phyloP scores from a whole-genome alignment of 257 asterid species.

The Paulownia fortunei region DNA sequence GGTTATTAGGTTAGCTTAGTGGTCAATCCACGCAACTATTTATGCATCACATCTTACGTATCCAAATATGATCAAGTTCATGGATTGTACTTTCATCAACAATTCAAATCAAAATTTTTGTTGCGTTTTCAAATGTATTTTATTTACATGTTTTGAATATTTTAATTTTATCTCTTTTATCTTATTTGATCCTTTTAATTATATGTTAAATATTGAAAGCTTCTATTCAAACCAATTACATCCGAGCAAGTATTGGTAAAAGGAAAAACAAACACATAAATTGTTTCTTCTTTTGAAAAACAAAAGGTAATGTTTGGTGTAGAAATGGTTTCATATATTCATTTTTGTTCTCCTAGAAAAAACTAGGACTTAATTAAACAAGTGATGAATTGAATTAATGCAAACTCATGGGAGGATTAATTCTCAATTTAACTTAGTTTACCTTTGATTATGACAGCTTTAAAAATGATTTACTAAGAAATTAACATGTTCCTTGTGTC shows the following conservation, averaged over 20 bases:
- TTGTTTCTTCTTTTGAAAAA: too few species aligned
- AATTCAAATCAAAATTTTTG: not conserved
- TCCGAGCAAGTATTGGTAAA: too few species aligned
- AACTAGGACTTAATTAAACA: not conserved
- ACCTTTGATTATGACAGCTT: conserved; percentile 6
- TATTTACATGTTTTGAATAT: not conserved
- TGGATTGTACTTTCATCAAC: not conserved
- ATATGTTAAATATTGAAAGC: too few species aligned
- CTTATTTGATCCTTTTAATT: too few species aligned
- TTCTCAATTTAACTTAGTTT: not conserved
- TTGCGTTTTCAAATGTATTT: not conserved
- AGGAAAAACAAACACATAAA: too few species aligned
- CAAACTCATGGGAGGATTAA: not conserved
- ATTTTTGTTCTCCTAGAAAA: too few species aligned
- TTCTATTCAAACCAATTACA: too few species aligned
- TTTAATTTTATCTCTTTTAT: too few species aligned
- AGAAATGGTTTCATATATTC: too few species aligned
- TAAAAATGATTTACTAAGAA: not conserved
- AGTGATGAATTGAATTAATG: not conserved
- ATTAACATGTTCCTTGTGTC: conserved; percentile 16
- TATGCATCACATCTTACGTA: not conserved
- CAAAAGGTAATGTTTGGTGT: too few species aligned
- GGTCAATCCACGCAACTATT: conserved; percentile 38
- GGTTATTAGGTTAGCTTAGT: conserved; percentile 29
- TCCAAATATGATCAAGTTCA: not conserved